A percentile compares a stretch with the other conserved stretches of the same genome.
Conservation (phyloP, 2,329 filamentous ascomycete species). For the Colletotrichum orchidophilum region DNA sequence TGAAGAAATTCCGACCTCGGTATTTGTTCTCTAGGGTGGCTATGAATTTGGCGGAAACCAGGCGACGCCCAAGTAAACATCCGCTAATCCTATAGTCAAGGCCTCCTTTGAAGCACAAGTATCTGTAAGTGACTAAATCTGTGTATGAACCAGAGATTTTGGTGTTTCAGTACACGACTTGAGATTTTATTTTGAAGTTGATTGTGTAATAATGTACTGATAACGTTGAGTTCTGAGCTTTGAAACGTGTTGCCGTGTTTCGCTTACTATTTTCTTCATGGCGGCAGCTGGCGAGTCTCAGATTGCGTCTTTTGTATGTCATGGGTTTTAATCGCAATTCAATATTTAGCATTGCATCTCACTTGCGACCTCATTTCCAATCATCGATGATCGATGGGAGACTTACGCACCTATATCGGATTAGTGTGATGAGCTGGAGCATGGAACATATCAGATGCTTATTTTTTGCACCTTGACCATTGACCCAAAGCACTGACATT, state of each 20-base stretch:
- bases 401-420: not conserved
- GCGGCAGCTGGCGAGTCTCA: not conserved
- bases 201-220: too few species aligned
- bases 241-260: not conserved
- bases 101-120: too few species aligned
- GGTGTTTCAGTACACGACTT: too few species aligned
- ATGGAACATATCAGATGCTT: not conserved
- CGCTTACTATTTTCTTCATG: too few species aligned
- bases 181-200: too few species aligned
- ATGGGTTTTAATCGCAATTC: not conserved
- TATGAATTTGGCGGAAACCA: not conserved
- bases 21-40: not conserved
- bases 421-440: not conserved
- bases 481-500: not conserved
- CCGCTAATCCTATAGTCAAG: too few species aligned
- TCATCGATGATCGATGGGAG: not conserved
- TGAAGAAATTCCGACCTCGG: not conserved
- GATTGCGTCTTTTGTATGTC: not conserved
- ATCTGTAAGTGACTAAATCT: too few species aligned
- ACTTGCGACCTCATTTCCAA: not conserved
- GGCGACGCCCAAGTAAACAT: too few species aligned
- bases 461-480: not conserved
- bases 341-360: not conserved
- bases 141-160: too few species aligned
- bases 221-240: not conserved